A percentile compares a stretch with the other conserved stretches of the same genome.
Conservation (phyloP, 257 asterid genomes). For the Phtheirospermum japonicum region DNA sequence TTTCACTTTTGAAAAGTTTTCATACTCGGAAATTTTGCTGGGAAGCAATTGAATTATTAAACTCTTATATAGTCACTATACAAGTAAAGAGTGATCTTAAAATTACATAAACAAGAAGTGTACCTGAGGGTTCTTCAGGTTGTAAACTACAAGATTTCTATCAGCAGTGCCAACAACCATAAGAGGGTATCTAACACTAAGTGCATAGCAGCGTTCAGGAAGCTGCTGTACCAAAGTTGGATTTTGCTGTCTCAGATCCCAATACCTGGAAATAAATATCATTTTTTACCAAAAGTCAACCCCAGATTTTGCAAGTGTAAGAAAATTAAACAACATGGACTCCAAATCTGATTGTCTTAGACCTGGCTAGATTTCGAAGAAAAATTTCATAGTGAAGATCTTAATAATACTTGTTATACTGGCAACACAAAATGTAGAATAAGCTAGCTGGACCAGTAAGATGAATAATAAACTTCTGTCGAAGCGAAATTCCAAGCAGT, state of each 20-base stretch:
- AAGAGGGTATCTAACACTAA: constrained; percentile 79
- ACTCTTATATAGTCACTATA: background rate
- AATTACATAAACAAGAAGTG: constrained; percentile 15
- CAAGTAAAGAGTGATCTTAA: constrained; percentile 12
- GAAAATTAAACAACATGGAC: background rate
- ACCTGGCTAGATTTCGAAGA: constrained; percentile 6
- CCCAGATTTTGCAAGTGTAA: constrained; percentile 9
- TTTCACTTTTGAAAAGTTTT: background rate
- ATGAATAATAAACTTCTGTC: constrained; percentile 19
- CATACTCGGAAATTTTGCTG: background rate
- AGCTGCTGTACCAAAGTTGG: constrained; percentile 91
- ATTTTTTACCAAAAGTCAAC: constrained; percentile 8
- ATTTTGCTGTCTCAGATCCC: constrained; percentile 91
- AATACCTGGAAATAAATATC: constrained; percentile 58
- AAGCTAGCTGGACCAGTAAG: too few species aligned
- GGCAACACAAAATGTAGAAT: too few species aligned
- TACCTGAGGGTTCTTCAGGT: constrained; percentile 98
- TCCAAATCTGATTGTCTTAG: constrained; percentile 5
- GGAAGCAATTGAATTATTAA: background rate
- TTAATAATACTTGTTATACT: constrained; percentile 13
- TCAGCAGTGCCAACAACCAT: constrained; percentile 98
- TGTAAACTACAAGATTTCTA: constrained; percentile 78
- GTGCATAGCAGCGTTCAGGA: constrained; percentile 97
- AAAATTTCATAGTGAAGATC: constrained; percentile 15
- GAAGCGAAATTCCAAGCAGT: background rate